Evolutionary conservation across 441 rosid genomes (phyloP), one percentile per base, ranked within the genome.

Genomic region (Erodium moschatum): DNA sequence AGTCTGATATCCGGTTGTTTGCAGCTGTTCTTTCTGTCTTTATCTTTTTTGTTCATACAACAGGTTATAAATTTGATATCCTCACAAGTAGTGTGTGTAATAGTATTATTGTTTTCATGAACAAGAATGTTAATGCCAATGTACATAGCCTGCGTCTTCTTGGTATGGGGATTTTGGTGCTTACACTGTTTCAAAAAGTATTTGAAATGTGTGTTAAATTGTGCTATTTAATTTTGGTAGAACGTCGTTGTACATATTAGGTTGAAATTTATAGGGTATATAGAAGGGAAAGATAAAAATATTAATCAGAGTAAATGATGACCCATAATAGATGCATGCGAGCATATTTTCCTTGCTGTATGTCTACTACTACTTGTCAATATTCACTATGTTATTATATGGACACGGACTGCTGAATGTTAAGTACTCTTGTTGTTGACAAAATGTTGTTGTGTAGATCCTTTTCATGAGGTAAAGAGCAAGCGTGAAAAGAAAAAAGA

Each of bases 401-500:
- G 54, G n/a, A 11, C 0, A 11, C 1, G 58, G 27, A 67, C 15
- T 67, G 16, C 11, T 8, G 12, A 31, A 16, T 13, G 29, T 24
- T 10, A 52, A 46, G 0, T 4, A 8, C 31, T 68, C 18, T 64
- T n/a, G 38, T 67, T 67, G 6, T 1, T 75, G 19, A 15, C n/a
- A 16, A 46, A 46, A 46, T 46, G 64, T 67, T 81, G 10, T 31
- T 74, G 5, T 84, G 67, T 80, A 94, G 98, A 94, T 86, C 93
- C 98, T 74, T 94, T 94, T 79, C 97, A 69, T 20, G 97, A 94
- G 85, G 98, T 94, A 77, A 94, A 88, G 89, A 91, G 97, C 85
- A 94, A 91, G 73, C 84, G 96, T 67, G 98, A 91, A 66, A 94
- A 88, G 86, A 86, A 89, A 81, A 94, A 91, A 76, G 97, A 89